Evolutionary conservation across 2,329 filamentous ascomycete genomes (phyloP).

Genomic region (Cryphonectria radicalis): DNA sequence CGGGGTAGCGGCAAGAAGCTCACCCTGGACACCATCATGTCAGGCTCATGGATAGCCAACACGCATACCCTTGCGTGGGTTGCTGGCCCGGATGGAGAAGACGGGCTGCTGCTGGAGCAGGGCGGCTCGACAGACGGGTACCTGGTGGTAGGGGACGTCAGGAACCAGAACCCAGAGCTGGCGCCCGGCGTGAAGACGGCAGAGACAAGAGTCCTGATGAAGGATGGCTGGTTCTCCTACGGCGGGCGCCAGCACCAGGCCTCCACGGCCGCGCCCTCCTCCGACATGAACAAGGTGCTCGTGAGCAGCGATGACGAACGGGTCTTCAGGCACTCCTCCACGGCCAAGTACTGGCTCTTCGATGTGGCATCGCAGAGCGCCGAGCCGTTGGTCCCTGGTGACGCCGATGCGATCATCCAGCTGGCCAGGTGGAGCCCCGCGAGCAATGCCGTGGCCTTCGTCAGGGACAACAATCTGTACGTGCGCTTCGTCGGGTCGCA

Average conservation of each 20-base stretch:
- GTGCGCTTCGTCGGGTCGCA: slow-evolving; percentile 67
- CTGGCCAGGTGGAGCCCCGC: slow-evolving; percentile 88
- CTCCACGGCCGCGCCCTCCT: slow-evolving; percentile 72
- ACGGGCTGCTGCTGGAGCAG: slow-evolving; percentile 82
- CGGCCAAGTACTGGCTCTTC: slow-evolving; percentile 87
- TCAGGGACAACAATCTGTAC: slow-evolving; percentile 87
- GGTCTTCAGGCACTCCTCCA: slow-evolving; percentile 91
- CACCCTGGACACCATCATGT: slow-evolving; percentile 71
- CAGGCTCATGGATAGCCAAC: slow-evolving; percentile 66
- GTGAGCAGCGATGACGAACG: slow-evolving; percentile 72
- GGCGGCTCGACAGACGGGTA: slow-evolving; percentile 69
- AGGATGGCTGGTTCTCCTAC: slow-evolving; percentile 65
- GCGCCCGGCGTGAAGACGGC: slow-evolving; percentile 45
- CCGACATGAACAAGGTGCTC: slow-evolving; percentile 83
- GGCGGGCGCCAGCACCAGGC: slow-evolving; percentile 61
- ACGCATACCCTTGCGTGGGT: slow-evolving; percentile 77
- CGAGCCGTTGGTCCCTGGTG: slow-evolving; percentile 74
- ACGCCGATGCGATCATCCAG: slow-evolving; percentile 71
- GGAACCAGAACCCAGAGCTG: slow-evolving; percentile 44
- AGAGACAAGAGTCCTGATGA: slow-evolving; percentile 75
- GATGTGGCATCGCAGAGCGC: slow-evolving; percentile 81
- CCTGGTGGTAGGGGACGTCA: slow-evolving; percentile 85
- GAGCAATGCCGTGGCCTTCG: slow-evolving; percentile 88
- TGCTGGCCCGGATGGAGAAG: slow-evolving; percentile 72
- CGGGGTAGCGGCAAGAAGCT: slow-evolving; percentile 72